A percentile compares a stretch with the other conserved stretches of the same genome.
These are phyloP conservation scores for Globisporangium nunn DNA, from an alignment of 352 stramenopile genomes.

Conservation along the genomic window DNA sequence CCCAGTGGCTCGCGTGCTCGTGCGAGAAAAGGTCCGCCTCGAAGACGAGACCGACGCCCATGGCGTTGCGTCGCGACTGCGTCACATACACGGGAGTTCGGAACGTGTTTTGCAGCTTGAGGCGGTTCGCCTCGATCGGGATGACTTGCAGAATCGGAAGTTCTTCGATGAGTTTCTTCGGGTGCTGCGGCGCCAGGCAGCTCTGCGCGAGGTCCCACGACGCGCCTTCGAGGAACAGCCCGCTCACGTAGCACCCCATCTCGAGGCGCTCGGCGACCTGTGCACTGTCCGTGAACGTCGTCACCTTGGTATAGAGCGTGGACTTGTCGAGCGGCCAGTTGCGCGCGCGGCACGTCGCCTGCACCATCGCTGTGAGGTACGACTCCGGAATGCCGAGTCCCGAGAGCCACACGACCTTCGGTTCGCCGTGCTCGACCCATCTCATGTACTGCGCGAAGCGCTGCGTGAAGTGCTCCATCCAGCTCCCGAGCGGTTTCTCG, in stretches of 20 bases:
- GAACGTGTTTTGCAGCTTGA: slow-evolving; percentile 95
- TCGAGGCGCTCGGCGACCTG: slow-evolving; percentile 70
- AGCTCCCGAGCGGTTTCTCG: slow-evolving; percentile 93
- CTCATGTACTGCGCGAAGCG: slow-evolving; percentile 88
- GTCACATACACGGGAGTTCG: slow-evolving; percentile 95
- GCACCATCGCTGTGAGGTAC: slow-evolving; percentile 93
- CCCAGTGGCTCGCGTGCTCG: slow-evolving; percentile 91
- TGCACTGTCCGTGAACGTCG: slow-evolving; percentile 52
- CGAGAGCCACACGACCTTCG: slow-evolving; percentile 91
- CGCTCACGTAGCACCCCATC: slow-evolving; percentile 88
- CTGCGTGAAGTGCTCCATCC: slow-evolving; percentile 92
- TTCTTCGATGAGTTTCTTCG: slow-evolving; percentile 93
- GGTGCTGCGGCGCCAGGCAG: slow-evolving; percentile 81
- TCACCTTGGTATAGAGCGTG: slow-evolving; percentile 91
- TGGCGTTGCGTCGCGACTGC: slow-evolving; percentile 90
- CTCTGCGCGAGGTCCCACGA: slow-evolving; percentile 83
- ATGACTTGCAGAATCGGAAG: slow-evolving; percentile 94
- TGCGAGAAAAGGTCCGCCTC: slow-evolving; percentile 89
- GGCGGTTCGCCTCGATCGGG: slow-evolving; percentile 91
- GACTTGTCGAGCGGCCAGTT: slow-evolving; percentile 96
- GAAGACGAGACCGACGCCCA: slow-evolving; percentile 94
- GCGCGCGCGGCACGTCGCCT: slow-evolving; percentile 90
- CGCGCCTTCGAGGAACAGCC: slow-evolving; percentile 91
- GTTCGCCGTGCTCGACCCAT: slow-evolving; percentile 88
- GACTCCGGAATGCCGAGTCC: slow-evolving; percentile 93